Base-by-base conservation (phyloP, 2,329 filamentous ascomycete species). In the Aphanocladium album region DNA sequence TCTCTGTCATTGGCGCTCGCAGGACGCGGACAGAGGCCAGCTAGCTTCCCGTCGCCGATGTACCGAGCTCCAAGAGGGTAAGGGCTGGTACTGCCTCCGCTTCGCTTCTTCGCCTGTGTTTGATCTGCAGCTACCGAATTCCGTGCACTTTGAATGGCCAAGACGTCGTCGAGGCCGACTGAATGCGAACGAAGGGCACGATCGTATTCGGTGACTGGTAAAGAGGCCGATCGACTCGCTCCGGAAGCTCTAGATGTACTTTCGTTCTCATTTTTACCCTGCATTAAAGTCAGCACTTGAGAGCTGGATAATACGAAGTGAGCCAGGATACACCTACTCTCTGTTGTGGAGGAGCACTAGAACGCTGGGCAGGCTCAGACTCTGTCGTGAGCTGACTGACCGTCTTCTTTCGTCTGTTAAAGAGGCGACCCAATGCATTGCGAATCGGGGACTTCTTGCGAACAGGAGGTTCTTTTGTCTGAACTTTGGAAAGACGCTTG, bases 161-260 rank as follows among this genome's bases (percentile, higher is more conserved):
- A 74, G 25, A 81, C 80, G 65, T 85, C 82, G 41, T 83, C 79
- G 2, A 80, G 79, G 1, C 83, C 81, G 45, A 86, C 74, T 2
- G 85, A 86, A 68, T 88, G 84, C 14, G 85, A 87, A 49, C 84
- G 78, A 41, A 88, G 69, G 2, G 85, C 84, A 47, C 81, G 78
- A 63, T 85, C 83, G 63, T 80, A 84, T 66, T 88, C 84, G 50
- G 80, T 84, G 55, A 87, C 78, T 9, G 84, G 84, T 35, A 86
- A 67, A 5, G 85, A 87, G 5, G 78, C 77, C 8, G 84, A 84
- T 60, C 84, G 80, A 67, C 85, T 83, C 19, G 56, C 56, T 2
- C 46, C 56, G 8, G 47, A 52, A 33, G 46, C 37, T 51, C 46
- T 45, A 23, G 23, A 8, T 23, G 12, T 33, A 33, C 30, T 37